phyloP scores from a whole-genome alignment of 371 early-diverging fungal species.

The Syncephalastrum sp. region DNA sequence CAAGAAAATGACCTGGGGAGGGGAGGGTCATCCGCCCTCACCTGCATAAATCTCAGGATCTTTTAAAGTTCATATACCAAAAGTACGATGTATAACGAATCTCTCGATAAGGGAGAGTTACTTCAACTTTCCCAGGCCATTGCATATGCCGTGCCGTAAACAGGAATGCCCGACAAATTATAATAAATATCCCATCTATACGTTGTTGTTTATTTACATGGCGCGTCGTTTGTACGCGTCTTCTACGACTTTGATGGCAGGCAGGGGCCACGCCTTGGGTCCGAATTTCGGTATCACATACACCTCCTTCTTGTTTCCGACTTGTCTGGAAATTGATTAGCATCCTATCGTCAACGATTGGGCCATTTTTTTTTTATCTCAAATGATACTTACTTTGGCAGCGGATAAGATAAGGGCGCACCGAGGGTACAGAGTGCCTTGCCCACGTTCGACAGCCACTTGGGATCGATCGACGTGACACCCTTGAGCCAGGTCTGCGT shows the following conservation, averaged over 20 bases:
- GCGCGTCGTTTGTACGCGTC: no score
- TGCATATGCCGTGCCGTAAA: no score
- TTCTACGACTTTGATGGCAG: slow-evolving; percentile 58
- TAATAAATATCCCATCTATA: no score
- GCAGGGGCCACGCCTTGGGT: slow-evolving; percentile 74
- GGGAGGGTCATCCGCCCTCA: no score
- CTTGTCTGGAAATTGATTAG: slow-evolving; percentile 9
- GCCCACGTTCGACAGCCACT: slow-evolving; percentile 80
- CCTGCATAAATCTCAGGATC: no score
- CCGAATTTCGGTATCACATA: slow-evolving; percentile 75
- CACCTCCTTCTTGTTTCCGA: slow-evolving; percentile 59
- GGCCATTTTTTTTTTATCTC: slow-evolving; percentile 9
- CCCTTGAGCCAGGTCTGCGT: slow-evolving; percentile 75
- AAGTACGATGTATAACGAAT: no score
- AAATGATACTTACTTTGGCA: slow-evolving; percentile 53
- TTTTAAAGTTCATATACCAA: no score
- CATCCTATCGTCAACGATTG: neutral
- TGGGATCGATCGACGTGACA: slow-evolving; percentile 73
- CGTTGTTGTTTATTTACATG: no score
- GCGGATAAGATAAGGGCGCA: slow-evolving; percentile 62
- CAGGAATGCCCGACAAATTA: no score
- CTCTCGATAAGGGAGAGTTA: no score
- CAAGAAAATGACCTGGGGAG: neutral
- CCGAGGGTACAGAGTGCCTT: slow-evolving; percentile 64
- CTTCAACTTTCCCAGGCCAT: no score